These are phyloP conservation scores for Lophium mytilinum DNA, from an alignment of 495 filamentous ascomycete species.

Conservation along the genomic window DNA sequence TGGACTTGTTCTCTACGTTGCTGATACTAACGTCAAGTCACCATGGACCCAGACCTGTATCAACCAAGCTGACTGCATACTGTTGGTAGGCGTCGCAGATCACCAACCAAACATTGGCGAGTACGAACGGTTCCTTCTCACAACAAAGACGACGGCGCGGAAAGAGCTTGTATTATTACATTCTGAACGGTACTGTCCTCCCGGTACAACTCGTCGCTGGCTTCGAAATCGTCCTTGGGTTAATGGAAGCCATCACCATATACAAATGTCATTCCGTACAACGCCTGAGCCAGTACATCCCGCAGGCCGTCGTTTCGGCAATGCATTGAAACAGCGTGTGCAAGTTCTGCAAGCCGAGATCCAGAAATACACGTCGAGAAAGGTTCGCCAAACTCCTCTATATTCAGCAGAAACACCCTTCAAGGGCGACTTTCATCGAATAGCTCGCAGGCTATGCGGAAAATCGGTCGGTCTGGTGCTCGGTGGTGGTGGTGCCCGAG, in stretches of 20 bases:
- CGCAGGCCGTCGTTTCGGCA: constrained; percentile 67
- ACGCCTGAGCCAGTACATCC: constrained; percentile 69
- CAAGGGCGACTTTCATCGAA: constrained; percentile 92
- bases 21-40: constrained; percentile 92
- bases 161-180: constrained; percentile 94
- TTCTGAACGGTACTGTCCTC: constrained; percentile 76
- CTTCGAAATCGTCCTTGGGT: constrained; percentile 93
- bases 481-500: constrained; percentile 85
- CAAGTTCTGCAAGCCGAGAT: constrained; percentile 95
- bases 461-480: constrained; percentile 92
- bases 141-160: constrained; percentile 92
- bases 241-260: constrained; percentile 96
- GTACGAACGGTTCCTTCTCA: constrained; percentile 89
- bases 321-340: constrained; percentile 83
- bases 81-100: constrained; percentile 87
- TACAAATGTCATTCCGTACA: constrained; percentile 89
- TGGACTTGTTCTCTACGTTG: constrained; percentile 89
- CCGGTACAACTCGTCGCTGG: constrained; percentile 81
- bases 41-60: constrained; percentile 99
- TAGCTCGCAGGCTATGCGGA: constrained; percentile 84
- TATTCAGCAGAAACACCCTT: constrained; percentile 88
- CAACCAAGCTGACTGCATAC: constrained; percentile 87
- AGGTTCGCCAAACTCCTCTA: constrained; percentile 74
- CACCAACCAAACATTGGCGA: constrained; percentile 84
- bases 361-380: constrained; percentile 88